Evolutionary conservation across 1,139 yeast genomes (phyloP).

Genomic region (Scheffersomyces stambukii): DNA sequence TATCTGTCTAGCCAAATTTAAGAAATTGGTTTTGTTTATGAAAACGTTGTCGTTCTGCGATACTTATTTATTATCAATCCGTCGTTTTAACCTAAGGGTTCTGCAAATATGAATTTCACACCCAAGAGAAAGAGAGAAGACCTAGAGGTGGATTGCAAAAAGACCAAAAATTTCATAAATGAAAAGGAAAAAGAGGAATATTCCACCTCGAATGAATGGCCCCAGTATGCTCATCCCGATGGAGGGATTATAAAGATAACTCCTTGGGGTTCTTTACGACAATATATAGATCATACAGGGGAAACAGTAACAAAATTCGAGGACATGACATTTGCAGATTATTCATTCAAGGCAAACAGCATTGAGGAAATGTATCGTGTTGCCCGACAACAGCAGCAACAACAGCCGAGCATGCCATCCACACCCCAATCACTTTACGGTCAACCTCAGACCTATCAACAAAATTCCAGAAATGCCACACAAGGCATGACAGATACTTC

Average conservation of each 20-base stretch:
- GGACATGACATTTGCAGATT: slow-evolving; percentile 38
- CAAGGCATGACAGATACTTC: slow-evolving; percentile 5
- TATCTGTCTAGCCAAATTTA: no score
- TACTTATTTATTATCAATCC: no score
- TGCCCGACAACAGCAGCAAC: slow-evolving; percentile 5
- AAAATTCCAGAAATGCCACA: slow-evolving; percentile 2
- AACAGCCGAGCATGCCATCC: slow-evolving; percentile 1
- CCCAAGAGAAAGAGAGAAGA: slow-evolving; percentile 22
- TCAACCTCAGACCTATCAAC: no score
- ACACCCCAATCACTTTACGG: slow-evolving; percentile 7
- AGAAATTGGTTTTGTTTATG: no score
- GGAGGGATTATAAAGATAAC: slow-evolving; percentile 63
- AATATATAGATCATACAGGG: slow-evolving; percentile 31
- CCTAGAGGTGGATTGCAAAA: slow-evolving; percentile 10
- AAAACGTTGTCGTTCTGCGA: no score
- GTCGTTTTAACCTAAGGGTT: no score
- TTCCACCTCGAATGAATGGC: slow-evolving; percentile 48
- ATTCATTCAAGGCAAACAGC: slow-evolving; percentile 19
- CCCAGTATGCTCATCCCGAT: slow-evolving; percentile 58
- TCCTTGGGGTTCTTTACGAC: slow-evolving; percentile 53
- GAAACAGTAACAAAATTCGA: slow-evolving; percentile 40
- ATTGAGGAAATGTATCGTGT: slow-evolving; percentile 18
- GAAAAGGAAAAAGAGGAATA: slow-evolving; percentile 17
- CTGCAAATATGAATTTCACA: no score
- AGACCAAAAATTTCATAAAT: slow-evolving; percentile 24